These are phyloP conservation scores for Fraxinus floribunda DNA, from an alignment of 305 asterid species.

Conservation along the genomic window DNA sequence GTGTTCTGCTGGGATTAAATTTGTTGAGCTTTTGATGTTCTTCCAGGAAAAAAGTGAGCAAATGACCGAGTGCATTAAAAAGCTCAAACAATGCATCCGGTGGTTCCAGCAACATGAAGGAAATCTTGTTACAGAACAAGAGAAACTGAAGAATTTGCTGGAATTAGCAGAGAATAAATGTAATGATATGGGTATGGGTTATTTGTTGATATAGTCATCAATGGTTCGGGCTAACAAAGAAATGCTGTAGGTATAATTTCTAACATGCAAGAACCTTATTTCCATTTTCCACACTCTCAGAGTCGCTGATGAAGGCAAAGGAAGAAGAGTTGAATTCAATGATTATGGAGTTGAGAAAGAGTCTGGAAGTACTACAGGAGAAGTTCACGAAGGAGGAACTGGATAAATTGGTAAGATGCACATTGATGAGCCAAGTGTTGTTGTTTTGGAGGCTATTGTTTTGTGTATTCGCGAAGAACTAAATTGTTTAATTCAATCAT, in stretches of 20 bases:
- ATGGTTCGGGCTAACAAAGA: neutral
- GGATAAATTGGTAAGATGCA: constrained; percentile 57
- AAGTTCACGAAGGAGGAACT: constrained; percentile 65
- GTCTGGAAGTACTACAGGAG: constrained; percentile 59
- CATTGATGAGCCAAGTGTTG: neutral
- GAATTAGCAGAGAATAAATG: constrained; percentile 75
- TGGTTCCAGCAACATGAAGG: constrained; percentile 89
- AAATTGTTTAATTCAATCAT: constrained; percentile 12
- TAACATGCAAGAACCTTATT: constrained; percentile 6
- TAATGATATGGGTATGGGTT: constrained; percentile 57
- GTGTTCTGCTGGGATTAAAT: neutral
- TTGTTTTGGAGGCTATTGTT: constrained; percentile 2
- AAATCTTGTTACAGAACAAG: constrained; percentile 52
- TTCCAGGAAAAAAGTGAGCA: constrained; percentile 78
- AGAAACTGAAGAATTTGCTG: constrained; percentile 45
- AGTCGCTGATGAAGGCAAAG: constrained; percentile 67
- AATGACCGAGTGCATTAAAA: constrained; percentile 61
- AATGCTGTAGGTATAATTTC: neutral
- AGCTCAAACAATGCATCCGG: constrained; percentile 73
- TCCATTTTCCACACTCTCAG: constrained; percentile 27
- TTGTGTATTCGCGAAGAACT: constrained; percentile 13
- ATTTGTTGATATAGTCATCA: constrained; percentile 12
- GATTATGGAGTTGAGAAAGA: constrained; percentile 69
- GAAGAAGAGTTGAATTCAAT: constrained; percentile 79
- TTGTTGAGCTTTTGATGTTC: constrained; percentile 18